A percentile compares a stretch with the other conserved stretches of the same genome.
These are phyloP conservation scores for Aspergillus transmontanensis DNA, from an alignment of 2,329 filamentous ascomycete genomes.

Conservation along the genomic window DNA sequence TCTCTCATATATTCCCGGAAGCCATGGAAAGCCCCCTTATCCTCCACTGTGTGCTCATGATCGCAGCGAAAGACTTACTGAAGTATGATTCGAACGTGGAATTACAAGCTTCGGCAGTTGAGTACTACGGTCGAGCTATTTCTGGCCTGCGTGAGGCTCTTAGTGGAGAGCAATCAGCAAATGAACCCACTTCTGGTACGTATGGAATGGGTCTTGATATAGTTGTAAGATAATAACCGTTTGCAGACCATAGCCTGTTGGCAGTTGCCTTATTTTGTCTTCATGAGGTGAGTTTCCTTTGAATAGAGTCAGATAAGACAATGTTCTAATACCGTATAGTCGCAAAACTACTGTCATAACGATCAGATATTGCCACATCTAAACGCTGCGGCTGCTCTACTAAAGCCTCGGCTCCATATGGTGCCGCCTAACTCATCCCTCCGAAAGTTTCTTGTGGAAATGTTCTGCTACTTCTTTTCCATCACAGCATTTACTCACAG, in stretches of 20 bases:
- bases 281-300: slow-evolving; percentile 2
- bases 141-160: background rate
- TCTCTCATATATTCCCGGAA: slow-evolving; percentile 1
- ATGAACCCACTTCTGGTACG: background rate
- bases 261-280: slow-evolving; percentile 11
- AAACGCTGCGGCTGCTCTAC: slow-evolving; percentile 11
- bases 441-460: slow-evolving; percentile 4
- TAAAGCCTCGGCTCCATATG: background rate
- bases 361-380: slow-evolving; percentile 12
- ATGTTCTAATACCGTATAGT: background rate
- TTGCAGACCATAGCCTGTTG: slow-evolving; percentile 7
- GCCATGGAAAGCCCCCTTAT: slow-evolving; percentile 5
- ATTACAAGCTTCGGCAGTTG: slow-evolving; percentile 5
- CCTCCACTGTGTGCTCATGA: slow-evolving; percentile 7
- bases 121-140: slow-evolving; percentile 9
- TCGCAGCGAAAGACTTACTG: slow-evolving; percentile 8
- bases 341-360: slow-evolving; percentile 8
- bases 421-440: background rate
- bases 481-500: slow-evolving; percentile 8
- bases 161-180: background rate
- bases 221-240: background rate
- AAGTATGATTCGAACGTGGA: slow-evolving; percentile 9
- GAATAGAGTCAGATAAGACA: accelerated
- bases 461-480: slow-evolving; percentile 15
- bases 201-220: background rate